Evolutionary conservation across 2,329 filamentous ascomycete species (phyloP), one percentile per base, ranked within the genome.

Genomic region (Tolypocladium sp.): DNA sequence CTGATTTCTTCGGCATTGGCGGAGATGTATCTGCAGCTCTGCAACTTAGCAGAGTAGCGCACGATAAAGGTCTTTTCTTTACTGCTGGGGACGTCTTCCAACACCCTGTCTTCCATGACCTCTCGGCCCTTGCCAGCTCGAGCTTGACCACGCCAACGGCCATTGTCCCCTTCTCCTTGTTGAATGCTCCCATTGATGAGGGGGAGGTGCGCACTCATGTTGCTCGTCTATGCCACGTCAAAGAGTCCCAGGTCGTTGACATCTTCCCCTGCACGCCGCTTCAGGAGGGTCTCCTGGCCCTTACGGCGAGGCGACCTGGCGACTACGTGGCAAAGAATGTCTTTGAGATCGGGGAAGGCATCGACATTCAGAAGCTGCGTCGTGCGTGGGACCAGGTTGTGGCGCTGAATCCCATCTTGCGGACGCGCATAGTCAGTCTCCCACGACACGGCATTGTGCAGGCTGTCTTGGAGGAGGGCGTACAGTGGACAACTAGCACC

Each of bases 11-110:
- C 35, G 33, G 25, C 22, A 62, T 75, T 5, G 75, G 75, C 4
- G 76, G 75, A 8, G 74, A 77, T 57, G 76, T 74, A 4, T 73
- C 76, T 33, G 63, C 62, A 0, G 73, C 74, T 20, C 76, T 77
- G 69, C 65, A 67, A 2, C 67, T 75, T 33, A 69, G 69, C 15
- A 75, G 79, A n/a, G 60, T 66, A 22, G 68, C 67, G 20, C 64
- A 68, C 49, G 64, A 65, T 37, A 61, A 62, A 1, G 64, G 65
- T 0, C 56, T 72, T 7, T 56, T 58, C 20, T 56, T 61, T 35
- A 42, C 49, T n/a, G 60, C 62, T 1, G 61, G 55, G 27, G 61
- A 65, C 25, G 30, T 64, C 25, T 66, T 65, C 40, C 58, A 60
- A 12, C 22, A 53, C 30, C 42, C 35, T 4, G 27, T 60, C 4